Evolutionary conservation across 148 eudicot species (phyloP).

Genomic region (Linanthus parryae): DNA sequence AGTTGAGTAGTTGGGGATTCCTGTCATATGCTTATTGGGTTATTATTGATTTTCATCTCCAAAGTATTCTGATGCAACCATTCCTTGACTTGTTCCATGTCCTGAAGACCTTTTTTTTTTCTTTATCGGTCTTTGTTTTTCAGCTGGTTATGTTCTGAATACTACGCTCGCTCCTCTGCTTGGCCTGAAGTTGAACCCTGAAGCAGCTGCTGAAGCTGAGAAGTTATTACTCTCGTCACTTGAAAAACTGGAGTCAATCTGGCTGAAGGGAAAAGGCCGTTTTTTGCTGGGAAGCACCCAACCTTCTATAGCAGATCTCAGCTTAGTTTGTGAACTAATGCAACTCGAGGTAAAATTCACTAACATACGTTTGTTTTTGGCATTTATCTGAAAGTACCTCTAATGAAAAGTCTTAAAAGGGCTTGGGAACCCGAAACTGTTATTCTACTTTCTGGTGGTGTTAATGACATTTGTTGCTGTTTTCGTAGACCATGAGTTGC

Average conservation of each 20-base stretch:
- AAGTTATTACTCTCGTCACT: conserved; percentile 53
- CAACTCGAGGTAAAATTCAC: conserved; percentile 71
- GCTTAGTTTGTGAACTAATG: conserved; percentile 90
- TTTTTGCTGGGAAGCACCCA: conserved; percentile 69
- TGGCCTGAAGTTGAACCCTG: conserved; percentile 40
- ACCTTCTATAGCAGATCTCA: conserved; percentile 91
- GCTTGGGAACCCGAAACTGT: too few relatives aligned
- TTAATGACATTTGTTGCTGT: too few relatives aligned
- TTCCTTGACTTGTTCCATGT: not conserved
- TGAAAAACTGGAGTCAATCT: conserved; percentile 52
- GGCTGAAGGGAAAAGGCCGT: conserved; percentile 74
- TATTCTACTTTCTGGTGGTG: too few relatives aligned
- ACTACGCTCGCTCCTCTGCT: conserved; percentile 46
- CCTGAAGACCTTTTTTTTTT: not conserved
- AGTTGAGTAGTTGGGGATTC: too few relatives aligned
- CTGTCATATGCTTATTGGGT: too few relatives aligned
- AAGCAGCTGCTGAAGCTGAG: conserved; percentile 63
- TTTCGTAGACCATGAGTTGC: too few relatives aligned
- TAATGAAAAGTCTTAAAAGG: too few relatives aligned
- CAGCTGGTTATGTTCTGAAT: conserved; percentile 55
- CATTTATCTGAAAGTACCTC: too few relatives aligned
- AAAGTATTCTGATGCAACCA: not conserved
- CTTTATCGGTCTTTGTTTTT: conserved; percentile 12
- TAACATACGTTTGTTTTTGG: not conserved
- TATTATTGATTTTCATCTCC: too few relatives aligned